These are phyloP conservation scores for Aquilaria agallochum DNA, from an alignment of 441 rosid genomes.

Conservation along the genomic window DNA sequence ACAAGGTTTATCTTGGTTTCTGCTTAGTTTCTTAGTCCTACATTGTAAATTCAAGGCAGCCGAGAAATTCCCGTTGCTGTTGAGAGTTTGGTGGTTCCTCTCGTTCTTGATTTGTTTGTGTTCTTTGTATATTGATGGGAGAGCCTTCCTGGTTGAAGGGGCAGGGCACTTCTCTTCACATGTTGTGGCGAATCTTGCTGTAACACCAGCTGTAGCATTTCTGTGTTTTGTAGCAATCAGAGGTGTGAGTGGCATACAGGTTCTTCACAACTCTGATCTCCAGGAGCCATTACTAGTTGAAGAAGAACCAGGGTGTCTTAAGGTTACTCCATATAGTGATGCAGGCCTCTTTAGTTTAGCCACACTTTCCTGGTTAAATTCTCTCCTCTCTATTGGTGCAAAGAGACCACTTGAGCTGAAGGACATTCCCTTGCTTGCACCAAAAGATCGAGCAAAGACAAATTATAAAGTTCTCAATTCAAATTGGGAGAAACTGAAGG, in stretches of 20 bases:
- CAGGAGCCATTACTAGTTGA: conserved; percentile 80
- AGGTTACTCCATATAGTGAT: conserved; percentile 67
- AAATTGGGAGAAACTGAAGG: conserved; percentile 86
- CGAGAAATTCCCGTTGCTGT: conserved; percentile 76
- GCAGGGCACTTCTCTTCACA: conserved; percentile 56
- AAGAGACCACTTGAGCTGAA: conserved; percentile 97
- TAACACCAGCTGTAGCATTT: conserved; percentile 85
- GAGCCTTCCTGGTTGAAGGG: conserved; percentile 46
- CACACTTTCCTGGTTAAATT: conserved; percentile 95
- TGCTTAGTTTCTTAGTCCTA: conserved; percentile 68
- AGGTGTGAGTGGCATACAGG: conserved; percentile 73
- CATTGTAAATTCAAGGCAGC: conserved; percentile 75
- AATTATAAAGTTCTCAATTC: conserved; percentile 81
- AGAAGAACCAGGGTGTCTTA: conserved; percentile 82
- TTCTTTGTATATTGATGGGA: conserved; percentile 72
- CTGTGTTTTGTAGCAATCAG: conserved; percentile 71
- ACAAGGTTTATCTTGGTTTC: conserved; percentile 81
- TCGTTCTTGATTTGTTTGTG: conserved; percentile 68
- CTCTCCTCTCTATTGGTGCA: conserved; percentile 90
- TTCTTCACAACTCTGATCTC: conserved; percentile 56
- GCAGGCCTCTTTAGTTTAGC: conserved; percentile 79
- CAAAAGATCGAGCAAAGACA: conserved; percentile 80
- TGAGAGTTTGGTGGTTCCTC: conserved; percentile 88
- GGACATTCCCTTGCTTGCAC: conserved; percentile 97
- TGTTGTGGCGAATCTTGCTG: conserved; percentile 69